Evolutionary conservation across 1,284 basidiomycete species (phyloP).

Genomic region (Retiboletus flavoniger): DNA sequence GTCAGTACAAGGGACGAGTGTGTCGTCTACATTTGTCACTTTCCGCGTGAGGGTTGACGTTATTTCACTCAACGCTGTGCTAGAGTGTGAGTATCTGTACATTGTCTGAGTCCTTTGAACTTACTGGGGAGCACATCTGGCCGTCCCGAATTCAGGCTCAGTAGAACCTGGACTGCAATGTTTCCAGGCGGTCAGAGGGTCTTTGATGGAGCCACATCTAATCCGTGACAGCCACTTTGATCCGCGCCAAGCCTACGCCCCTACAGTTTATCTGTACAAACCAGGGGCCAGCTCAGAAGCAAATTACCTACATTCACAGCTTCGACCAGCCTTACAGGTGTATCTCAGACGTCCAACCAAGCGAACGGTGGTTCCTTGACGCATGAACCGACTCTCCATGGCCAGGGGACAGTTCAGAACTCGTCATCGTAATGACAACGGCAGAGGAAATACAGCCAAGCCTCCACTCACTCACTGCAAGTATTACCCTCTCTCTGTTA

Average conservation of each 20-base stretch:
- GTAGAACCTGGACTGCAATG: background rate
- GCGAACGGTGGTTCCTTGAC: background rate
- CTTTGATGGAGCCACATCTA: slow-evolving; percentile 3
- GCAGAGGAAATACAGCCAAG: slow-evolving; percentile 3
- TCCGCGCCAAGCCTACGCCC: slow-evolving; percentile 1
- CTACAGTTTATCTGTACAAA: background rate
- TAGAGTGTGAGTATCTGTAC: background rate
- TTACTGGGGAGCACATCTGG: background rate
- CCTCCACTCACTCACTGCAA: slow-evolving; percentile 31
- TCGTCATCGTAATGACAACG: background rate
- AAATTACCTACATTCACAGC: background rate
- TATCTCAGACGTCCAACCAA: too few species aligned
- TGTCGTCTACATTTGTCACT: slow-evolving; percentile 3
- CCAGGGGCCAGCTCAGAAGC: too few species aligned
- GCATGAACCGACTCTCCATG: slow-evolving; percentile 14
- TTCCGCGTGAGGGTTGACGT: slow-evolving; percentile 17
- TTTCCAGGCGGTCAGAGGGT: background rate
- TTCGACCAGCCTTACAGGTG: background rate
- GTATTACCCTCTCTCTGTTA: slow-evolving; percentile 6
- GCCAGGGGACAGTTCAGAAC: slow-evolving; percentile 9
- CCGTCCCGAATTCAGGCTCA: background rate
- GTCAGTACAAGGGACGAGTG: slow-evolving; percentile 10
- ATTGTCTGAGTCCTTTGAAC: background rate
- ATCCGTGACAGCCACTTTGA: slow-evolving; percentile 9
- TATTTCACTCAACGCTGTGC: slow-evolving; percentile 11